Evolutionary conservation across 2,329 filamentous ascomycete species (phyloP).

Genomic region (Hymenoscyphus scutula): DNA sequence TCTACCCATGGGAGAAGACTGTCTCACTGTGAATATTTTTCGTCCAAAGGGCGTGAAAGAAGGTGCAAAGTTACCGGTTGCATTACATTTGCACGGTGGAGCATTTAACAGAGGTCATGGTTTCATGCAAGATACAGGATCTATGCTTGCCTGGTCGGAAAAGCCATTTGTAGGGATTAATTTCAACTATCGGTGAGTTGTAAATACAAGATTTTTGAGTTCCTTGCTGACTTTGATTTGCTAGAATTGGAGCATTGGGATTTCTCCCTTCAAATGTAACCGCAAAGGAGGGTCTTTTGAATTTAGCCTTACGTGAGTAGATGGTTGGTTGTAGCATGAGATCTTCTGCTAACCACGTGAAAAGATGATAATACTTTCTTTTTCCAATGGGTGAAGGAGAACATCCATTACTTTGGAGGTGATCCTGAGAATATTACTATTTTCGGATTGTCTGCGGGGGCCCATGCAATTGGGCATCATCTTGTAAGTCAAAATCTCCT

Average conservation of each 20-base stretch:
- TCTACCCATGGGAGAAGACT: conserved; percentile 42
- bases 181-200: conserved; percentile 49
- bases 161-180: conserved; percentile 55
- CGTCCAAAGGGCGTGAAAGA: conserved; percentile 28
- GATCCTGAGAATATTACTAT: conserved; percentile 55
- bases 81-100: conserved; percentile 61
- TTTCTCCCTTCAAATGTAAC: conserved; percentile 59
- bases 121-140: conserved; percentile 57
- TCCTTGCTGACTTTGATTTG: background rate
- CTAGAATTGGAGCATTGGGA: conserved; percentile 61
- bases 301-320: conserved; percentile 51
- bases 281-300: conserved; percentile 53
- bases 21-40: conserved; percentile 51
- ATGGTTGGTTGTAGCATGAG: no score
- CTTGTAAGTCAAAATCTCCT: background rate
- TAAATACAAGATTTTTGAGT: background rate
- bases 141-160: conserved; percentile 56
- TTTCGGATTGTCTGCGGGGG: conserved; percentile 59
- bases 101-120: conserved; percentile 49
- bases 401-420: conserved; percentile 58
- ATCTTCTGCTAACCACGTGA: conserved; percentile 14
- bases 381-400: conserved; percentile 57
- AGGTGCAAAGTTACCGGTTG: conserved; percentile 42
- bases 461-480: conserved; percentile 49
- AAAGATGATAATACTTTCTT: conserved; percentile 54